Percentiles rank a stretch among this genome's conserved stretches.
phyloP scores from a whole-genome alignment of 768 basidiomycete genomes.

The Fistulinella prunicolor region DNA sequence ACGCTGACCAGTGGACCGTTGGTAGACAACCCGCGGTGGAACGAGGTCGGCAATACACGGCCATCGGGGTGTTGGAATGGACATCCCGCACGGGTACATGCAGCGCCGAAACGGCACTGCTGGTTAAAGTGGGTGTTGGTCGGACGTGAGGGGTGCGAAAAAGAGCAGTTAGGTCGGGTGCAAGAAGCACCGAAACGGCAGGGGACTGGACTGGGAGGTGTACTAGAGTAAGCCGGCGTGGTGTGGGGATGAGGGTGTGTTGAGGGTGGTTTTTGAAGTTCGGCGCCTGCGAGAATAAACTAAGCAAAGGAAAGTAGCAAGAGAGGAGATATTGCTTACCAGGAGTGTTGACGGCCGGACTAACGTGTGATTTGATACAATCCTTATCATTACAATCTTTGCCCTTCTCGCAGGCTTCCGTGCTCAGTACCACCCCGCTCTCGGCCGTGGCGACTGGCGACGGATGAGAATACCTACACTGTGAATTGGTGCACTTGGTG shows the following conservation, averaged over 20 bases:
- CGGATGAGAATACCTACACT: constrained; percentile 91
- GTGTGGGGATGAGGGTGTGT: constrained; percentile 35
- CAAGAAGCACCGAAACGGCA: constrained; percentile 74
- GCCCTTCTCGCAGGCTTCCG: constrained; percentile 88
- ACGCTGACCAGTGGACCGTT: constrained; percentile 61
- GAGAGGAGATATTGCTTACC: constrained; percentile 35
- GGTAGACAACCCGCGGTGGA: constrained; percentile 73
- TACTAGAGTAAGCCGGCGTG: constrained; percentile 29
- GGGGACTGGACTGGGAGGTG: constrained; percentile 34
- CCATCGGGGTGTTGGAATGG: constrained; percentile 90
- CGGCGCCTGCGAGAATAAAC: constrained; percentile 24
- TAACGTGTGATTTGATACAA: constrained; percentile 88
- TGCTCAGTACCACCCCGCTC: constrained; percentile 92
- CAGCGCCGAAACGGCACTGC: constrained; percentile 80
- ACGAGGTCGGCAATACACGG: constrained; percentile 72
- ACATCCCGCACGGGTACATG: constrained; percentile 84
- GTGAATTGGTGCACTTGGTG: constrained; percentile 84
- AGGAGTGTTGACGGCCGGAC: constrained; percentile 73
- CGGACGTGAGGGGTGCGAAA: constrained; percentile 56
- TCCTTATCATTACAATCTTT: constrained; percentile 91
- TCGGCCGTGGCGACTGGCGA: constrained; percentile 95
- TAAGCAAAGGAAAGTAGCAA: constrained; percentile 4
- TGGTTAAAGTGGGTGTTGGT: constrained; percentile 37
- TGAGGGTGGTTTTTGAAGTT: constrained; percentile 36
- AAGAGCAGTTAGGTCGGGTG: constrained; percentile 67